These are phyloP conservation scores for Globisporangium cederbergense DNA, from an alignment of 352 stramenopile genomes.

Conservation along the genomic window DNA sequence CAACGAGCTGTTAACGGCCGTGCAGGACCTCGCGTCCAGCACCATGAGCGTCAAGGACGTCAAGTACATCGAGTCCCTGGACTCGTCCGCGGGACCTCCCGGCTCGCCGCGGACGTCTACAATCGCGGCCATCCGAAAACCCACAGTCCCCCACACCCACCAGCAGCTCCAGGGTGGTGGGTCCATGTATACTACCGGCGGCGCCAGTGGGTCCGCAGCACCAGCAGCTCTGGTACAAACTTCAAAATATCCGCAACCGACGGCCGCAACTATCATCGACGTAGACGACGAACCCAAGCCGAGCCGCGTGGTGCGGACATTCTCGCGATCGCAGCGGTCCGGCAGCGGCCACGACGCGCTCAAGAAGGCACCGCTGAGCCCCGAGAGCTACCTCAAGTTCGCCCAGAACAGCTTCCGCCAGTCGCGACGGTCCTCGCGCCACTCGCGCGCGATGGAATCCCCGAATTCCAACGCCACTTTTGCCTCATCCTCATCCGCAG, in stretches of 20 bases:
- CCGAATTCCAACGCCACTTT: background rate
- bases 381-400: slow-evolving; percentile 12
- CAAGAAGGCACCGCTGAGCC: background rate
- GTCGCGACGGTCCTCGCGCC: slow-evolving; percentile 1
- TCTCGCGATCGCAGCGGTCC: slow-evolving; percentile 7
- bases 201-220: background rate
- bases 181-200: background rate
- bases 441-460: slow-evolving; percentile 1
- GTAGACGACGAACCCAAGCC: slow-evolving; percentile 22
- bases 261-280: slow-evolving; percentile 7
- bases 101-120: slow-evolving; percentile 5
- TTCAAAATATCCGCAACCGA: background rate
- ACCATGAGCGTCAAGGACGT: slow-evolving; percentile 14
- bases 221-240: background rate
- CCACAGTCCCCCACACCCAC: background rate
- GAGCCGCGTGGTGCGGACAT: slow-evolving; percentile 17
- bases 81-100: background rate
- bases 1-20: background rate
- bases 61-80: slow-evolving; percentile 18
- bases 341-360: background rate
- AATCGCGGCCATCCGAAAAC: slow-evolving; percentile 3
- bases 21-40: slow-evolving; percentile 12
- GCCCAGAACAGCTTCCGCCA: slow-evolving; percentile 9
- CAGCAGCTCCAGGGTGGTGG: background rate
- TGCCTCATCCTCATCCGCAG: background rate